phyloP scores from a whole-genome alignment of 768 basidiomycete species.

The Termitomyces sp. region DNA sequence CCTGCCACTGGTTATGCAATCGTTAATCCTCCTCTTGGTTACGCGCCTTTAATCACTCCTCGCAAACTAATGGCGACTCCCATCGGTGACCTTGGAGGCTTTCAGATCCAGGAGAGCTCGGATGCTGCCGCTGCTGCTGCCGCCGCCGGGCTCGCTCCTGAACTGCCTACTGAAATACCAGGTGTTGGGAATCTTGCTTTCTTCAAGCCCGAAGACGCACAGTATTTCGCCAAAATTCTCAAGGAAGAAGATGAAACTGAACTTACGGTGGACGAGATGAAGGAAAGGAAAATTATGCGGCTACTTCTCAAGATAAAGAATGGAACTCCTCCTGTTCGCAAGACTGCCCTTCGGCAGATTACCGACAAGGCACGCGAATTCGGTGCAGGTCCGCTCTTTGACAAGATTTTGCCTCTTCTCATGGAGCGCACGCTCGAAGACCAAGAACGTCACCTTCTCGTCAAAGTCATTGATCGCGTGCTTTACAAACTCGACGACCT shows the following conservation, averaged over 20 bases:
- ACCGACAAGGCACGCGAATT: constrained; percentile 99
- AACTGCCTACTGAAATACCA: constrained; percentile 95
- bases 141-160: constrained; percentile 87
- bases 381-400: constrained; percentile 95
- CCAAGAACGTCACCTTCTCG: constrained; percentile 95
- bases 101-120: constrained; percentile 95
- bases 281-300: constrained; percentile 99
- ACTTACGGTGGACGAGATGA: constrained; percentile 94
- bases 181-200: constrained; percentile 96
- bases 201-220: constrained; percentile 97
- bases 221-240: constrained; percentile 95
- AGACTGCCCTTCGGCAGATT: constrained; percentile 95
- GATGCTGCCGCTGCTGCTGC: constrained; percentile 86
- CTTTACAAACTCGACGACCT: constrained; percentile 99
- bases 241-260: constrained; percentile 95
- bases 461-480: constrained; percentile 98
- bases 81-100: constrained; percentile 66
- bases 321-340: constrained; percentile 96
- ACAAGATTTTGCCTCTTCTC: constrained; percentile 95
- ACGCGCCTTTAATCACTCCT: constrained; percentile 71
- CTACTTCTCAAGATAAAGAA: constrained; percentile 98
- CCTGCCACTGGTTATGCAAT: constrained; percentile 85
- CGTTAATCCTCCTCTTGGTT: constrained; percentile 91
- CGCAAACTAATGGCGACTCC: constrained; percentile 57
- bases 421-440: constrained; percentile 99